phyloP scores from a whole-genome alignment of 2,329 filamentous ascomycete genomes.

The Fusarium tuaranense region DNA sequence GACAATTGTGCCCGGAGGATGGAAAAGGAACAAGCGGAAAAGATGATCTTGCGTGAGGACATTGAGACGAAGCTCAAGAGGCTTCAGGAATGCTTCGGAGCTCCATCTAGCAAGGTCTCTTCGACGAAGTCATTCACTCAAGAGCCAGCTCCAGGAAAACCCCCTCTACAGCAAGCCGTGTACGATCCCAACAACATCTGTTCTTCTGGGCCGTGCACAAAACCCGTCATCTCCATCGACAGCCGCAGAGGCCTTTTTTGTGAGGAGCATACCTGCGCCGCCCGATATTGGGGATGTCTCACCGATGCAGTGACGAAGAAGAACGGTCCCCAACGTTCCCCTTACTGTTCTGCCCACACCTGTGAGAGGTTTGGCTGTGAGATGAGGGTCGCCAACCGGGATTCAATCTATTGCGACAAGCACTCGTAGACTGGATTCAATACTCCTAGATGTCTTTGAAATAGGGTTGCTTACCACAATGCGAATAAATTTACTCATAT shows the following conservation, averaged over 20 bases:
- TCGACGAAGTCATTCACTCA: not conserved
- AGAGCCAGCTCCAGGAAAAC: not conserved
- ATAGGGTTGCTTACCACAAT: fast-evolving
- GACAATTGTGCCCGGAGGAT: not conserved
- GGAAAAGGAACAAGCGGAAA: not conserved
- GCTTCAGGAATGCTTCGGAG: not conserved
- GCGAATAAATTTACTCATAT: not conserved
- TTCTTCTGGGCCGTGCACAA: not conserved
- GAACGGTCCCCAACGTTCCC: not conserved
- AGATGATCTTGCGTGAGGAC: not conserved
- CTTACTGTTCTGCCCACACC: not conserved
- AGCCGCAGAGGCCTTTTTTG: not conserved
- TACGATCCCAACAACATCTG: not conserved
- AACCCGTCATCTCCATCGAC: not conserved
- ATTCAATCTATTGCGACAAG: not conserved
- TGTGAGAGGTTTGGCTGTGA: not conserved
- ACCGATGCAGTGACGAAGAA: not conserved
- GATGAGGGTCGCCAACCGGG: not conserved
- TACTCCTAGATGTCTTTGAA: not conserved
- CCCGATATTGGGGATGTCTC: not conserved
- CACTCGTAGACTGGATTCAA: not conserved
- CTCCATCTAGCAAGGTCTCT: not conserved
- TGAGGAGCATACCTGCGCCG: not conserved
- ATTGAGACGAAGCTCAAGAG: not conserved
- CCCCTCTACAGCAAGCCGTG: not conserved